Evolutionary conservation across 2,329 filamentous ascomycete genomes (phyloP).

Genomic region (Phyllachora maydis): DNA sequence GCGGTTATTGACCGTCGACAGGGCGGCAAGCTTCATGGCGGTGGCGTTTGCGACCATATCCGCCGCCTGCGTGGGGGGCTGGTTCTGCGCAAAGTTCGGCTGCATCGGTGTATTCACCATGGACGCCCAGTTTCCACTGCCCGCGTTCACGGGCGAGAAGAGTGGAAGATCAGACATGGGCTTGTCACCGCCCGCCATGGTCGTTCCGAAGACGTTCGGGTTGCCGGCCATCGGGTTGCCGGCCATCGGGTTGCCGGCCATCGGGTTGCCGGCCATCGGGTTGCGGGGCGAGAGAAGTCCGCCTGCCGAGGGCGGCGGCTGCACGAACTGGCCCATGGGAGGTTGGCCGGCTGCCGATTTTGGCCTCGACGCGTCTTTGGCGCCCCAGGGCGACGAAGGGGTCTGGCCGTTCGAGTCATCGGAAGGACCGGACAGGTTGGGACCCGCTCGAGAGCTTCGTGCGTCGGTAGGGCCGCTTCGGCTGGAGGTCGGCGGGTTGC

Average conservation of each 20-base stretch:
- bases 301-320: slow-evolving; percentile 54
- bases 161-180: slow-evolving; percentile 53
- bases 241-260: slow-evolving; percentile 41
- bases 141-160: slow-evolving; percentile 62
- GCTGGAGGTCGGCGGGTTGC: slow-evolving; percentile 75
- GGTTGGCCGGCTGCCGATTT: slow-evolving; percentile 63
- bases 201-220: slow-evolving; percentile 75
- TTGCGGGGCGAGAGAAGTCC: slow-evolving; percentile 64
- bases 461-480: slow-evolving; percentile 65
- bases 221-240: too few relatives aligned
- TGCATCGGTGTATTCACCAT: slow-evolving; percentile 98
- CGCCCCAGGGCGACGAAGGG: slow-evolving; percentile 66
- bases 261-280: slow-evolving; percentile 38
- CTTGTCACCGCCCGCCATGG: slow-evolving; percentile 52
- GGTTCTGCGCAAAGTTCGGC: slow-evolving; percentile 53
- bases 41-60: slow-evolving; percentile 99
- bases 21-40: slow-evolving; percentile 91
- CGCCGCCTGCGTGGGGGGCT: slow-evolving; percentile 43
- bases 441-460: slow-evolving; percentile 52
- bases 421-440: slow-evolving; percentile 51
- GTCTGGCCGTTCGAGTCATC: slow-evolving; percentile 45
- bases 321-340: slow-evolving; percentile 87
- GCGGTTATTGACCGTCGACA: slow-evolving; percentile 95
- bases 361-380: slow-evolving; percentile 33
- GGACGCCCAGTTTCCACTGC: slow-evolving; percentile 90